phyloP scores from a whole-genome alignment of 371 early-diverging fungal genomes.

The Parasitella parasitica region DNA sequence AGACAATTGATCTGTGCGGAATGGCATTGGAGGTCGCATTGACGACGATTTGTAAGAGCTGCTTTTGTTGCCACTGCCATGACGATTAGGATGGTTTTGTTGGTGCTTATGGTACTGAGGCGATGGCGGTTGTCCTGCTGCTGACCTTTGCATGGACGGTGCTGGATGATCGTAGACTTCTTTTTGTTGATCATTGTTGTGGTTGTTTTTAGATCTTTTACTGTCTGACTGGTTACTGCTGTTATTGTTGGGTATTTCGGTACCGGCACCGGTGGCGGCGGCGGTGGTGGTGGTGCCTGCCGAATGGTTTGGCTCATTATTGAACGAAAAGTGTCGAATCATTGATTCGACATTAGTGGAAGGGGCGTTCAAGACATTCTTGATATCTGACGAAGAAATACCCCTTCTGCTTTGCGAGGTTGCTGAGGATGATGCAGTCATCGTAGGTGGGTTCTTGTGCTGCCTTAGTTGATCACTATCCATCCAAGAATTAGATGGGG shows the following conservation, averaged over 20 bases:
- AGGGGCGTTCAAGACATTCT: background rate
- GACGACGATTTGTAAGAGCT: background rate
- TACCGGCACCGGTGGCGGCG: too few species aligned
- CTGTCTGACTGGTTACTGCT: background rate
- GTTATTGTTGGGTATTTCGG: background rate
- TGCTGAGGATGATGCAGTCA: background rate
- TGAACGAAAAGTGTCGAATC: background rate
- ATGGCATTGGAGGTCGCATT: background rate
- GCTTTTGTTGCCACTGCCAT: background rate
- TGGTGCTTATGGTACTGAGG: background rate
- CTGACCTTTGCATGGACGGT: too few species aligned
- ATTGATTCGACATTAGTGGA: background rate
- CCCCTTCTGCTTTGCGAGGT: background rate
- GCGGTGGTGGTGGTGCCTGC: too few species aligned
- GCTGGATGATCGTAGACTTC: background rate
- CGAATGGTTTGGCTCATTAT: background rate
- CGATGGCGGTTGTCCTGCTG: background rate
- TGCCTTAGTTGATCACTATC: background rate
- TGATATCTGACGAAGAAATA: background rate
- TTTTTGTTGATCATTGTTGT: background rate
- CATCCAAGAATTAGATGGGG: slow-evolving; percentile 3
- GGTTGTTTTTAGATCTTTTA: background rate
- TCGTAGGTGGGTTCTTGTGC: background rate
- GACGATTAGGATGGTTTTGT: background rate
- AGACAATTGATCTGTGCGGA: slow-evolving; percentile 11